Percentiles rank a stretch among this genome's conserved stretches.
These are phyloP conservation scores for Yarrowia bubula DNA, from an alignment of 805 yeast species.

Conservation along the genomic window DNA sequence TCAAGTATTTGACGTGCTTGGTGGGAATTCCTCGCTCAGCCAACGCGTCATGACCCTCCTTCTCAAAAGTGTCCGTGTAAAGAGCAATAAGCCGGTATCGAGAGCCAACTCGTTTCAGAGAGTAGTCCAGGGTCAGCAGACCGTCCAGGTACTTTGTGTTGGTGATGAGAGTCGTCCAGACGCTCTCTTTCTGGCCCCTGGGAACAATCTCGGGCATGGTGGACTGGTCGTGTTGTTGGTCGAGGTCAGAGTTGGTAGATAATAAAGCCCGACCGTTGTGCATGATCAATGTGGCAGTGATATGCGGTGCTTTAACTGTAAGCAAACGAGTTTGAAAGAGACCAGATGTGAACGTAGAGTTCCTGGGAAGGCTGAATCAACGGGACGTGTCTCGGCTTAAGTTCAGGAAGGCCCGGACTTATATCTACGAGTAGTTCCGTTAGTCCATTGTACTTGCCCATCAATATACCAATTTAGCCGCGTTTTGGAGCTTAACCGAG, in stretches of 20 bases:
- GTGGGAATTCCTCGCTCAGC: constrained; percentile 45
- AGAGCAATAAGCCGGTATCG: constrained; percentile 53
- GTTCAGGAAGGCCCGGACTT: background rate
- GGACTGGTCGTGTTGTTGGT: background rate
- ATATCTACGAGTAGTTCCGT: background rate
- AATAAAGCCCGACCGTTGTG: background rate
- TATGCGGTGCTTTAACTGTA: constrained; percentile 1
- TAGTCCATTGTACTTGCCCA: background rate
- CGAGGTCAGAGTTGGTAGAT: background rate
- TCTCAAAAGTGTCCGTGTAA: constrained; percentile 49
- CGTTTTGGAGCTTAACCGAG: background rate
- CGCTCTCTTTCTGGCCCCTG: constrained; percentile 30
- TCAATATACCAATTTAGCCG: background rate
- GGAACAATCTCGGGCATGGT: background rate
- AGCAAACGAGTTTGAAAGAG: background rate
- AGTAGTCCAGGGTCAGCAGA: constrained; percentile 49
- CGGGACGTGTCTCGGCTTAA: too few relatives aligned
- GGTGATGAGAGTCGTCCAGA: constrained; percentile 60
- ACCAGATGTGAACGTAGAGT: background rate
- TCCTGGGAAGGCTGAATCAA: background rate
- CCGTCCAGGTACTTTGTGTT: constrained; percentile 53
- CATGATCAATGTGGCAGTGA: constrained; percentile 13
- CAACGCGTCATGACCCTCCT: constrained; percentile 45
- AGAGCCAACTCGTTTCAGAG: constrained; percentile 46
- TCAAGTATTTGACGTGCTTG: constrained; percentile 44